Base-by-base conservation (phyloP, 306 rosid genomes). In the Malus sylvestris region DNA sequence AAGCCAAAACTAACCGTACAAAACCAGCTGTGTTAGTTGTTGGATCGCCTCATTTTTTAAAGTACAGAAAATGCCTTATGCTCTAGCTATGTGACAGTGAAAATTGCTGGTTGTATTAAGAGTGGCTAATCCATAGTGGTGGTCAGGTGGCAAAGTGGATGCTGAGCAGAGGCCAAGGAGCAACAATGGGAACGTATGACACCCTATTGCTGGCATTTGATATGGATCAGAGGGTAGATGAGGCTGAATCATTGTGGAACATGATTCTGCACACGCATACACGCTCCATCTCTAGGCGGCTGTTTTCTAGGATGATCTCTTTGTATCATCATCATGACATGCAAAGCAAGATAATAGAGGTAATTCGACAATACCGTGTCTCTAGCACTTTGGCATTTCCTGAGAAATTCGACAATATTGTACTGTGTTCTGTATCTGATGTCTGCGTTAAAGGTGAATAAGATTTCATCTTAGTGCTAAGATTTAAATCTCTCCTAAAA, bases 181-280 rank as follows among this genome's bases (percentile, higher is more conserved):
- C 90, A 74, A 95, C 99, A 72, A 88, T 95, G 96, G 97, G 92
- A 81, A 92, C 97, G 4, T 95, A 89, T 30, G 97, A 92, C 79
- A 85, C 91, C 75, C 97, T 95, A 74, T 92, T 95, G 59, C 77
- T 92, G 72, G 97, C 99, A 67, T 95, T 92, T 86, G 96, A 92
- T 82, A 88, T 84, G 89, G 91, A 92, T 58, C 71, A 76, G 68
- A 89, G 99, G 86, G 88, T 91, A 20, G 97, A 92, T 30, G 99
- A 95, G 83, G 99, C 97, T 79, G 97, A 95, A 83, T 90, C 97
- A 22, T 75, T 95, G 68, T 95, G 97, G 99, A 95, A 92, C 87
- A 92, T 95, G 97, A 89, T 95, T 80, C 51, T 92, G 79, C 96
- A 86, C 32, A 72, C 91, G 11, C 90, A 89, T 74, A 85, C 81